phyloP scores from a whole-genome alignment of 257 asterid species.

The Verbena officinalis region DNA sequence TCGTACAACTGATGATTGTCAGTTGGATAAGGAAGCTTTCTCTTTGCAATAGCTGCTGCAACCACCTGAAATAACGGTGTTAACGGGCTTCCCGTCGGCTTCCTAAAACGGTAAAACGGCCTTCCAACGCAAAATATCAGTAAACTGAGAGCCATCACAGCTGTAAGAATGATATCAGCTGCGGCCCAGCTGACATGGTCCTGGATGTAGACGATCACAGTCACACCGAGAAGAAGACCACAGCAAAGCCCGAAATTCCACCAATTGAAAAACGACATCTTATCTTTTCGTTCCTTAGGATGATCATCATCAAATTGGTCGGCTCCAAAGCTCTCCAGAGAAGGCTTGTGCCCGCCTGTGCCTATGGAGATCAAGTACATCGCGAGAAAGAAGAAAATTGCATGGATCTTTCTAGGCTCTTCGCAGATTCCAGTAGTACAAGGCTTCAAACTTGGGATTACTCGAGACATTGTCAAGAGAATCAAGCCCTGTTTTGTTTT shows the following conservation, averaged over 20 bases:
- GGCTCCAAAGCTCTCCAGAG: conserved; percentile 95
- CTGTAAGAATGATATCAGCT: conserved; percentile 65
- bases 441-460: conserved; percentile 57
- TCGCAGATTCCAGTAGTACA: conserved; percentile 42
- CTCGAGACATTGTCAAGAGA: conserved; percentile 68
- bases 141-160: conserved; percentile 51
- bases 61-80: conserved; percentile 71
- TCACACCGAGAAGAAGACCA: conserved; percentile 74
- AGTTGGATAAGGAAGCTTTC: conserved; percentile 50
- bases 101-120: conserved; percentile 65
- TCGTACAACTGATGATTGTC: conserved; percentile 57
- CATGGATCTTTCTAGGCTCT: conserved; percentile 53
- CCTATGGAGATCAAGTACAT: conserved; percentile 79
- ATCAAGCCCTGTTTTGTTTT: conserved; percentile 66
- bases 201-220: conserved; percentile 63
- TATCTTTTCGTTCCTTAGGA: conserved; percentile 57
- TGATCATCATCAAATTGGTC: conserved; percentile 93
- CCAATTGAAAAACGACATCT: conserved; percentile 94
- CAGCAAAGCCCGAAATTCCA: conserved; percentile 78
- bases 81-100: conserved; percentile 68
- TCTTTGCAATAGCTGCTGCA: conserved; percentile 67
- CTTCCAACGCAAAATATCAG: conserved; percentile 54
- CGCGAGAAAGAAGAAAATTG: conserved; percentile 64
- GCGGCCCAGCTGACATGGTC: conserved; percentile 75
- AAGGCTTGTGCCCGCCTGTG: conserved; percentile 91